These are phyloP conservation scores for Lagenaria siceraria DNA, from an alignment of 306 rosid genomes.

Conservation along the genomic window DNA sequence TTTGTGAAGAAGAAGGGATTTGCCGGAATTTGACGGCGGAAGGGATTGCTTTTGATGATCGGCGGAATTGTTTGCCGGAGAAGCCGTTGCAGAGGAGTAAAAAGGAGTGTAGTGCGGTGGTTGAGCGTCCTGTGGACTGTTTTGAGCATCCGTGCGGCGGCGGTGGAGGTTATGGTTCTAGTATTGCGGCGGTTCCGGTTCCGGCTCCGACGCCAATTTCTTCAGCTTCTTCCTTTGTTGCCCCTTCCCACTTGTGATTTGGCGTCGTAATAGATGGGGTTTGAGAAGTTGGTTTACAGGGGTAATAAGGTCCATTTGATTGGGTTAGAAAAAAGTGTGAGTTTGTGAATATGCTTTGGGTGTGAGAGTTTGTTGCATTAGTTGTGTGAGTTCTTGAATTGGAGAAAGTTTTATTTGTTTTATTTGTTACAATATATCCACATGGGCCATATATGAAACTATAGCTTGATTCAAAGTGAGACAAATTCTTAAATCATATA, in stretches of 20 bases:
- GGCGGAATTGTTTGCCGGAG: conserved; percentile 59
- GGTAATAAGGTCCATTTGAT: conserved; percentile 21
- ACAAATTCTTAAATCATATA: too few species aligned
- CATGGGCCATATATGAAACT: too few species aligned
- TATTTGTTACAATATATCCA: too few species aligned
- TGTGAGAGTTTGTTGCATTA: not conserved
- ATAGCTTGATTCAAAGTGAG: too few species aligned
- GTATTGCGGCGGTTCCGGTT: conserved; percentile 21
- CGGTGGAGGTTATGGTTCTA: conserved; percentile 30
- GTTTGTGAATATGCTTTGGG: conserved; percentile 11
- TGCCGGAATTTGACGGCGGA: conserved; percentile 52
- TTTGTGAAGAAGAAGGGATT: conserved; percentile 67
- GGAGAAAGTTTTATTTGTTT: too few species aligned
- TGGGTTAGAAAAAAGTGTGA: not conserved
- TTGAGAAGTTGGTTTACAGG: conserved; percentile 7
- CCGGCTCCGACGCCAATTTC: conserved; percentile 27
- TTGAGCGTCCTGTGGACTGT: conserved; percentile 47
- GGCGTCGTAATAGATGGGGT: not conserved
- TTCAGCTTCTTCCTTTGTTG: conserved; percentile 25
- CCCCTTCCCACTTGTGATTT: conserved; percentile 44
- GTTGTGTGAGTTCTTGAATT: not conserved
- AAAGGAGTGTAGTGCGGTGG: conserved; percentile 35
- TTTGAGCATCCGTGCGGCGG: conserved; percentile 27
- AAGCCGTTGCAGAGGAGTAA: conserved; percentile 48
- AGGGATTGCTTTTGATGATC: conserved; percentile 35